A percentile compares a stretch with the other conserved stretches of the same genome.
phyloP scores from a whole-genome alignment of 2,329 filamentous ascomycete genomes.

The Aschersonia sp. region DNA sequence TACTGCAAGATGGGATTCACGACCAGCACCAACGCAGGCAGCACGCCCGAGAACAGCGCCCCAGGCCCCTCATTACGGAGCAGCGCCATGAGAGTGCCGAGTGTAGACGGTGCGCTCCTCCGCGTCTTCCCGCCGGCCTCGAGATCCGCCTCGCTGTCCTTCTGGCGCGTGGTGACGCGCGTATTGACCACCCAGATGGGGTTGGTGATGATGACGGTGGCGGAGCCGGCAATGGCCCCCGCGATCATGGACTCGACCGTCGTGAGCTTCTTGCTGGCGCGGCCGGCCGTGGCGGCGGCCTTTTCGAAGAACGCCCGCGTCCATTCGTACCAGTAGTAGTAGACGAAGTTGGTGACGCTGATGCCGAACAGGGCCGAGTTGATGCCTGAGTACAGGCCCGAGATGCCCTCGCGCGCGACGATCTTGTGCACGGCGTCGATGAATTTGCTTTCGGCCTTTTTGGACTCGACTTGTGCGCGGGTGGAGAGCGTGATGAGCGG shows the following conservation, averaged over 20 bases:
- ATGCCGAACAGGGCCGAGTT: slow-evolving; percentile 95
- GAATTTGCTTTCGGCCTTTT: slow-evolving; percentile 75
- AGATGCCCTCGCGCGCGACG: slow-evolving; percentile 77
- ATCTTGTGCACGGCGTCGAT: slow-evolving; percentile 74
- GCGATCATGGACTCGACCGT: slow-evolving; percentile 91
- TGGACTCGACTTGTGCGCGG: slow-evolving; percentile 93
- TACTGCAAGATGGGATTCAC: slow-evolving; percentile 98
- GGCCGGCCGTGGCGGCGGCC: slow-evolving; percentile 58
- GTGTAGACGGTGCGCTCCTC: slow-evolving; percentile 44
- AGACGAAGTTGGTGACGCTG: slow-evolving; percentile 97
- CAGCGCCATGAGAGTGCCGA: slow-evolving; percentile 68
- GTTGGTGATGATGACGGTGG: slow-evolving; percentile 92
- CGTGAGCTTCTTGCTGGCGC: slow-evolving; percentile 68
- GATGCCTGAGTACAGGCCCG: slow-evolving; percentile 82
- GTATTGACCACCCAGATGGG: slow-evolving; percentile 99
- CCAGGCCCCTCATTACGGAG: slow-evolving; percentile 71
- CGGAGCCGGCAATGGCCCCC: slow-evolving; percentile 82
- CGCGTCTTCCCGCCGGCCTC: slow-evolving; percentile 17
- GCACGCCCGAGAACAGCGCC: slow-evolving; percentile 81
- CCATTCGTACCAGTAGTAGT: slow-evolving; percentile 99
- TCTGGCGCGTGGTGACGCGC: slow-evolving; percentile 83
- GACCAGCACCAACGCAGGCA: slow-evolving; percentile 85
- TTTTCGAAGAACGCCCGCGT: slow-evolving; percentile 74
- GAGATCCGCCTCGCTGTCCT: slow-evolving; percentile 29
- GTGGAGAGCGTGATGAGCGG: slow-evolving; percentile 96